phyloP scores from a whole-genome alignment of 805 yeast genomes.

The Clavispora vitiphila region DNA sequence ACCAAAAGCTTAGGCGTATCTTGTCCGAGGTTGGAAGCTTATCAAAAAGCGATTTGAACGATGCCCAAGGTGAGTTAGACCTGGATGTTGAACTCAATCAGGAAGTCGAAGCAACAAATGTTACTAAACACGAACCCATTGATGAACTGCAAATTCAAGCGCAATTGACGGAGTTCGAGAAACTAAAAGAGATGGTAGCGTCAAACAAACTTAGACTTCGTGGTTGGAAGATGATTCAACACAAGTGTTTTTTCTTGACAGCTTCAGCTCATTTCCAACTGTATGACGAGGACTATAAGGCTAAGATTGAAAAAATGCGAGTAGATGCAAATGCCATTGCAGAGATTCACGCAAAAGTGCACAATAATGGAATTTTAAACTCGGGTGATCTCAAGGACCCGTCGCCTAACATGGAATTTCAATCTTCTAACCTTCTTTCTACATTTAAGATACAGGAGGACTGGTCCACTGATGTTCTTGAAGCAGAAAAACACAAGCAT shows the following conservation, averaged over 20 bases:
- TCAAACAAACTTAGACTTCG: conserved; percentile 31
- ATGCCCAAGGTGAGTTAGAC: neutral
- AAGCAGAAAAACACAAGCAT: conserved; percentile 29
- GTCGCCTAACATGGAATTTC: neutral
- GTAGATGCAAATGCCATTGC: conserved; percentile 3
- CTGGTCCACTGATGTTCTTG: conserved; percentile 1
- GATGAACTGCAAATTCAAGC: conserved; percentile 4
- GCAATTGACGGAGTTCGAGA: conserved; percentile 3
- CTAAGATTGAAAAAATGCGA: conserved; percentile 17
- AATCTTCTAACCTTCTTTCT: conserved; percentile 8
- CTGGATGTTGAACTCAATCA: conserved; percentile 3
- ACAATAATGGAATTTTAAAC: neutral
- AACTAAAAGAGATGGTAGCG: conserved; percentile 22
- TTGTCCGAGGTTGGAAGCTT: conserved; percentile 16
- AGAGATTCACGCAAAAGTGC: neutral
- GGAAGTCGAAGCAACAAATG: neutral
- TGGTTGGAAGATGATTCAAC: conserved; percentile 56
- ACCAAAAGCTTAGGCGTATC: neutral
- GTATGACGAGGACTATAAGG: conserved; percentile 30
- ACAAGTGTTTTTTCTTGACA: conserved; percentile 71
- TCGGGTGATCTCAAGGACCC: neutral
- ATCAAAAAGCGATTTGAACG: conserved; percentile 11
- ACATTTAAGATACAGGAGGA: neutral
- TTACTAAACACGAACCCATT: neutral
- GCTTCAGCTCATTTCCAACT: conserved; percentile 69